Conservation (phyloP, 2,329 filamentous ascomycete genomes). For the Westerdykella aurantiaca region DNA sequence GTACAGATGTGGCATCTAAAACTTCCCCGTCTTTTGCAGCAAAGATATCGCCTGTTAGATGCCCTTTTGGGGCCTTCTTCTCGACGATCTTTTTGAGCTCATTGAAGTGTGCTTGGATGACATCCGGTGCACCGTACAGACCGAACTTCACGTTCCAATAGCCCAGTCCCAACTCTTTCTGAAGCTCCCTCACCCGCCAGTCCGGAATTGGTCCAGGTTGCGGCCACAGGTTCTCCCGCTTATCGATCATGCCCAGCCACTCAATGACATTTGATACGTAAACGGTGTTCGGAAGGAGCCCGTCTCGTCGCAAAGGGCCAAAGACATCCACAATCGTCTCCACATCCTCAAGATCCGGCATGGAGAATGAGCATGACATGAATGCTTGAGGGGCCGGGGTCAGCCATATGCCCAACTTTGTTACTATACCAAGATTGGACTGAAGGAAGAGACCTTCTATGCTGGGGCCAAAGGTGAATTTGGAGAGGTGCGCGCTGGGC, state of each 20-base stretch:
- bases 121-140: constrained; percentile 39
- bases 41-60: constrained; percentile 37
- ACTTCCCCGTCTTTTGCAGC: constrained; percentile 35
- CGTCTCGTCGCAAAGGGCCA: constrained; percentile 41
- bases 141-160: constrained; percentile 46
- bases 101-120: constrained; percentile 44
- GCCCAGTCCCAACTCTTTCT: constrained; percentile 39
- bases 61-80: constrained; percentile 36
- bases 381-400: constrained; percentile 39
- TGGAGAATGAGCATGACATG: constrained; percentile 45
- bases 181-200: constrained; percentile 42
- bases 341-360: constrained; percentile 44
- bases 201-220: constrained; percentile 43
- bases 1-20: constrained; percentile 35
- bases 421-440: constrained; percentile 49
- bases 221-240: constrained; percentile 42
- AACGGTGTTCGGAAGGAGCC: constrained; percentile 40
- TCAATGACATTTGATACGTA: constrained; percentile 46
- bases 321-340: constrained; percentile 44
- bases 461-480: constrained; percentile 36
- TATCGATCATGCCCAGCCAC: constrained; percentile 42
- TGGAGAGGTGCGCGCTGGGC: constrained; percentile 35
- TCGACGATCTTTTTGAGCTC: constrained; percentile 35
- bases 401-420: constrained; percentile 34
- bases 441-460: constrained; percentile 47